Evolutionary conservation across 805 yeast species (phyloP), one percentile per base, ranked within the genome.

Genomic region (Jamesozyma gamospora): DNA sequence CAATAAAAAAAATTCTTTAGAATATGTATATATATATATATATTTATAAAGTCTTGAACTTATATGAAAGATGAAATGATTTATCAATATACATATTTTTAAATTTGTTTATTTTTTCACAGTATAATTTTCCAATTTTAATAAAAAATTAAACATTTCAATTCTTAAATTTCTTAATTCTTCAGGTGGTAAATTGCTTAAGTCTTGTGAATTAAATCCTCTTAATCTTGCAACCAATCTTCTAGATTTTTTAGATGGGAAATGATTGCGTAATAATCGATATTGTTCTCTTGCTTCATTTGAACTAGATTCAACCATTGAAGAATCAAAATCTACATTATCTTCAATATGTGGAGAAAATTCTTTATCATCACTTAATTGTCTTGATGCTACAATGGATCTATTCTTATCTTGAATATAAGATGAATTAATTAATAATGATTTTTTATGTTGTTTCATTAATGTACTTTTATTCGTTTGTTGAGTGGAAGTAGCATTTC

Each of bases 131-230:
- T 51, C 57, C 24, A 55, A 40, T 32, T 48, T 50, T 50, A 51
- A 42, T 44, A 55, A 42, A 24, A 55, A 52, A 34, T 50, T 52
- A 15, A 48, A 31, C 28, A 55, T 17, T 31, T 51, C 58, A 19
- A 52, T 45, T 16, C 58, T 44, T 24, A 55, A 26, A 24, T 45
- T 47, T 32, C 50, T 45, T 35, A 47, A 50, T 35, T 55, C 58
- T n/a, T 50, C 50, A 15, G 41, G 35, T 4, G 44, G 26, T 17
- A 55, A 21, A 3, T 31, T 33, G 4, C 43, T 38, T 7, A 53
- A 29, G 15, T 50, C 56, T 3, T 40, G 40, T 1, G 37, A 28
- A 14, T 47, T 34, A 35, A 53, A 45, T 12, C 42, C 37, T 26
- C 50, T 41, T 34, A 55, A 37, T 27, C 46, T 42, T 25, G 28